A percentile compares a stretch with the other conserved stretches of the same genome.
These are phyloP conservation scores for Saccharomycopsis malanga DNA, from an alignment of 805 yeast species.

Conservation along the genomic window DNA sequence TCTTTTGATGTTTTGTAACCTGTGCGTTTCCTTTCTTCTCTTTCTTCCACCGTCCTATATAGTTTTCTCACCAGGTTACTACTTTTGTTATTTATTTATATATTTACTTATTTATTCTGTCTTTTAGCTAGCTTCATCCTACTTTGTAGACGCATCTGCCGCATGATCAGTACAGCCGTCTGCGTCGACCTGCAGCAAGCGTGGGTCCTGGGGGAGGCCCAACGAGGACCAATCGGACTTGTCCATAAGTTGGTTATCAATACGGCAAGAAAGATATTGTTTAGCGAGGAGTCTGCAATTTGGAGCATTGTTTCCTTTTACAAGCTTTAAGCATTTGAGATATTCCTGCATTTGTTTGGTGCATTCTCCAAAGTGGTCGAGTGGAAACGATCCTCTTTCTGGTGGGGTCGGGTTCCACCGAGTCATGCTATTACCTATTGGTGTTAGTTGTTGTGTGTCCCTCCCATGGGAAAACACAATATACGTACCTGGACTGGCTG, in stretches of 20 bases:
- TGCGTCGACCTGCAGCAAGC: too few species aligned
- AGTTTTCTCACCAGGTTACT: too few species aligned
- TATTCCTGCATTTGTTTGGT: slow-evolving; percentile 66
- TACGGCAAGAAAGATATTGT: slow-evolving; percentile 74
- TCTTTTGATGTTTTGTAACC: too few species aligned
- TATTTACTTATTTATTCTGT: too few species aligned
- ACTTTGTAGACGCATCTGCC: too few species aligned
- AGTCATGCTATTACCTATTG: not conserved
- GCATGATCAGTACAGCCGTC: too few species aligned
- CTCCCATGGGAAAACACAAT: not conserved
- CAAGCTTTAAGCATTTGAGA: slow-evolving; percentile 68
- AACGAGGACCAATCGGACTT: slow-evolving; percentile 52
- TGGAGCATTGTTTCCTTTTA: slow-evolving; percentile 80
- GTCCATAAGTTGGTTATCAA: slow-evolving; percentile 68
- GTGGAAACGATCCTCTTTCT: slow-evolving; percentile 91
- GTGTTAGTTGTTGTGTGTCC: not conserved
- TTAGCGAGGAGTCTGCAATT: slow-evolving; percentile 84
- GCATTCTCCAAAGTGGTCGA: slow-evolving; percentile 78
- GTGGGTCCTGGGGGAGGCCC: slow-evolving; percentile 49
- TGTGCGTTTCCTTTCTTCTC: too few species aligned
- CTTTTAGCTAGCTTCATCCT: too few species aligned
- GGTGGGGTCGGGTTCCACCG: slow-evolving; percentile 72
- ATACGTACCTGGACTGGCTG: not conserved
- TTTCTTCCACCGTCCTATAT: too few species aligned
- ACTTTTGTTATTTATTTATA: too few species aligned